A percentile compares a stretch with the other conserved stretches of the same genome.
phyloP scores from a whole-genome alignment of 1,284 basidiomycete species.

The Ustilago xerochloae region DNA sequence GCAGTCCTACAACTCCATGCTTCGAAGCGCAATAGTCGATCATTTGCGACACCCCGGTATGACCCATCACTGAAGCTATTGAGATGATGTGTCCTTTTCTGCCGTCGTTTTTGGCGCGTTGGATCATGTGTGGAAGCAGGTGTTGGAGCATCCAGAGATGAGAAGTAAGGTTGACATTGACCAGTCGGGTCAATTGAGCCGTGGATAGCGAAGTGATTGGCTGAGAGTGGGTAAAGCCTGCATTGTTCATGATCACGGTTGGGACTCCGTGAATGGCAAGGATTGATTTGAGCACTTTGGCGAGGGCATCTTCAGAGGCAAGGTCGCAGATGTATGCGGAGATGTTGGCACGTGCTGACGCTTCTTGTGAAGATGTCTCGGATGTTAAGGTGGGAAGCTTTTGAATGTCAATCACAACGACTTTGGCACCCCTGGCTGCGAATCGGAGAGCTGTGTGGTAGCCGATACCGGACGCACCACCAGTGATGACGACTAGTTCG shows the following conservation, averaged over 20 bases:
- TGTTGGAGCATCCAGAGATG: constrained; percentile 92
- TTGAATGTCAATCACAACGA: constrained; percentile 80
- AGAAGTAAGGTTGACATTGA: constrained; percentile 85
- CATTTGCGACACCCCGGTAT: constrained; percentile 81
- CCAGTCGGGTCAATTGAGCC: constrained; percentile 78
- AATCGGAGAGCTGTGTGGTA: constrained; percentile 84
- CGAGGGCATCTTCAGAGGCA: constrained; percentile 32
- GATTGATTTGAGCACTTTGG: constrained; percentile 39
- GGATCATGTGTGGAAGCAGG: constrained; percentile 89
- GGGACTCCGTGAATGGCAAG: constrained; percentile 32
- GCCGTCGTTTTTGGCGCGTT: constrained; percentile 67
- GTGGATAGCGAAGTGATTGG: constrained; percentile 80
- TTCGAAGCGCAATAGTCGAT: constrained; percentile 66
- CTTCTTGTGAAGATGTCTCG: background rate
- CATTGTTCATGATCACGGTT: constrained; percentile 93
- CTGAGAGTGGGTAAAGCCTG: constrained; percentile 92
- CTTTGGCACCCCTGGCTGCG: constrained; percentile 80
- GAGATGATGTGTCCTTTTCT: constrained; percentile 84
- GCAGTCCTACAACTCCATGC: constrained; percentile 64
- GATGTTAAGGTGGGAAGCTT: constrained; percentile 22
- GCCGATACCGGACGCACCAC: constrained; percentile 86
- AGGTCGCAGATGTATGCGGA: constrained; percentile 55
- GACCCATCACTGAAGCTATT: constrained; percentile 78
- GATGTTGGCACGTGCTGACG: constrained; percentile 26
- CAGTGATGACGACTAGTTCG: constrained; percentile 57